Percentiles rank a stretch among this genome's conserved stretches.
These are phyloP conservation scores for Globisporangium abappressorium DNA, from an alignment of 352 stramenopile genomes.

Conservation along the genomic window DNA sequence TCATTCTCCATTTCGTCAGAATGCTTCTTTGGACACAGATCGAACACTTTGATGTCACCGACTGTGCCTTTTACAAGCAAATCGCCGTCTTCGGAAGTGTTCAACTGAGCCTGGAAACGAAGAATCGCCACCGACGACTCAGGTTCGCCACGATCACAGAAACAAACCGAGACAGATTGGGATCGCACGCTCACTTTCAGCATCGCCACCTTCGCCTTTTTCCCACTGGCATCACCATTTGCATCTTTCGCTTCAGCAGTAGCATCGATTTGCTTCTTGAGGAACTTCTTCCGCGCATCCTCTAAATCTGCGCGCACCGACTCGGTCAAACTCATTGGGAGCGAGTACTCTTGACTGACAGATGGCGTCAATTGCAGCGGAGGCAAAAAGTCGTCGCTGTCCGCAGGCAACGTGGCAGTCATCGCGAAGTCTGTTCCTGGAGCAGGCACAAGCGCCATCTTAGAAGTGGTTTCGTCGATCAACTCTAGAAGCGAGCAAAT, in stretches of 20 bases:
- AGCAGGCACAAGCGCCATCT: slow-evolving; percentile 32
- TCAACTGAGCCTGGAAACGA: slow-evolving; percentile 39
- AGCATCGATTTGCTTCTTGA: slow-evolving; percentile 27
- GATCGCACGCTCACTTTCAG: slow-evolving; percentile 52
- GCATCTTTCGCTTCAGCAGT: slow-evolving; percentile 2
- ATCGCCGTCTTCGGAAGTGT: slow-evolving; percentile 23
- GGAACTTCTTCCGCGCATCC: slow-evolving; percentile 58
- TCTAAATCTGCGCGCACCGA: slow-evolving; percentile 82
- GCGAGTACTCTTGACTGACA: slow-evolving; percentile 63
- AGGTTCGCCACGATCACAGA: slow-evolving; percentile 67
- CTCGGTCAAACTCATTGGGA: slow-evolving; percentile 72
- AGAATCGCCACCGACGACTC: slow-evolving; percentile 69
- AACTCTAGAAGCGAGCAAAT: slow-evolving; percentile 74
- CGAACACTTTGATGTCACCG: slow-evolving; percentile 70
- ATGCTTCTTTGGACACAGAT: slow-evolving; percentile 43
- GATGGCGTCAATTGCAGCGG: slow-evolving; percentile 61
- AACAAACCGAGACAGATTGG: slow-evolving; percentile 76
- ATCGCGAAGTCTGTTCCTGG: slow-evolving; percentile 18
- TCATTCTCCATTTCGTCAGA: slow-evolving; percentile 11
- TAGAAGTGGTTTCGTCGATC: slow-evolving; percentile 64
- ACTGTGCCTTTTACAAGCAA: slow-evolving; percentile 46
- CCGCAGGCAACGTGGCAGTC: slow-evolving; percentile 9
- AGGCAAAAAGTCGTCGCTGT: slow-evolving; percentile 36
- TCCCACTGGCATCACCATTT: slow-evolving; percentile 4
- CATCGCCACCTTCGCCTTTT: slow-evolving; percentile 12